phyloP scores from a whole-genome alignment of 2,329 filamentous ascomycete species.

The Sporothrix protearum region DNA sequence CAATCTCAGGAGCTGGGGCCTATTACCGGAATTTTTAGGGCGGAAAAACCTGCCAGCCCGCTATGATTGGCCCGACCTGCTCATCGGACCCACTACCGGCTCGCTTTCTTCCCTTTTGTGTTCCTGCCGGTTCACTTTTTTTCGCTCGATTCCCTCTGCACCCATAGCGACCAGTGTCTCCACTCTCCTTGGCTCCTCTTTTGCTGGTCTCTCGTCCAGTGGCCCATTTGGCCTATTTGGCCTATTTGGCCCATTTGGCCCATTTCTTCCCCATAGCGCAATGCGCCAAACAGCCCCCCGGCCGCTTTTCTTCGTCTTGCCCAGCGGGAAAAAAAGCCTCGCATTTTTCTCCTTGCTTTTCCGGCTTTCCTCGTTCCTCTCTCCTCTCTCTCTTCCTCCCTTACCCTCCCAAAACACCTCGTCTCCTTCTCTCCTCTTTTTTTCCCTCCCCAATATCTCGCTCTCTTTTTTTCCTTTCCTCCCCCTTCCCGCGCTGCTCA shows the following conservation, averaged over 20 bases:
- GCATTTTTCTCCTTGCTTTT: slow-evolving; percentile 27
- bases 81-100: slow-evolving; percentile 22
- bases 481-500: slow-evolving; percentile 36
- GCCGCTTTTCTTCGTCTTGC: slow-evolving; percentile 25
- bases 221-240: background rate
- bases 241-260: background rate
- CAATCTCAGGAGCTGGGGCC: slow-evolving; percentile 12
- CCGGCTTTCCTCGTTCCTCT: slow-evolving; percentile 27
- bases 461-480: slow-evolving; percentile 11
- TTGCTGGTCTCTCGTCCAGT: background rate
- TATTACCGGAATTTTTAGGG: slow-evolving; percentile 29
- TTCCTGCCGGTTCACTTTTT: background rate
- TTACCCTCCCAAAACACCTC: slow-evolving; percentile 21
- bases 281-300: background rate
- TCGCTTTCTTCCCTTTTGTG: slow-evolving; percentile 15
- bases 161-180: slow-evolving; percentile 11
- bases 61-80: slow-evolving; percentile 28
- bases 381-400: background rate
- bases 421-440: slow-evolving; percentile 7
- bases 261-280: background rate
- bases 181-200: slow-evolving; percentile 14
- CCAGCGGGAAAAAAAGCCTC: slow-evolving; percentile 26
- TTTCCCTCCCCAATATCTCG: slow-evolving; percentile 14
- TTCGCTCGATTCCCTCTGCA: slow-evolving; percentile 14
- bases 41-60: slow-evolving; percentile 26